These are phyloP conservation scores for Camelina neglecta DNA, from an alignment of 345 rosid species.

Conservation along the genomic window DNA sequence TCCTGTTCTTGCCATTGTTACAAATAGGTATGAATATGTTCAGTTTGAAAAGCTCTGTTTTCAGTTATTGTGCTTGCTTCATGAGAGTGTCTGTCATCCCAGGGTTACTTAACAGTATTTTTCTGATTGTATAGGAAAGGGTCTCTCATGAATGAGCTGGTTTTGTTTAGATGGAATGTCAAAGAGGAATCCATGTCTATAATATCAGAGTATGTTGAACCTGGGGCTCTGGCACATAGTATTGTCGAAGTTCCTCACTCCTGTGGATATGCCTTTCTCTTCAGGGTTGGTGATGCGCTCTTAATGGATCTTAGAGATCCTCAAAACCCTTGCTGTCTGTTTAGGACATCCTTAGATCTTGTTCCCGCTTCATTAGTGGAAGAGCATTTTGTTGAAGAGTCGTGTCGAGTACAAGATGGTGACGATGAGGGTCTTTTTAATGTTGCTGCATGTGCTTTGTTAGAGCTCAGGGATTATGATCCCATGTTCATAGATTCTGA, in stretches of 20 bases:
- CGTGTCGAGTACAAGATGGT: slow-evolving; percentile 72
- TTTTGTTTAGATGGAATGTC: slow-evolving; percentile 73
- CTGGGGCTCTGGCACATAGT: slow-evolving; percentile 79
- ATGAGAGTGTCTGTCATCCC: slow-evolving; percentile 36
- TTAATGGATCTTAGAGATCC: slow-evolving; percentile 97
- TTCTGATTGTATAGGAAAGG: slow-evolving; percentile 68
- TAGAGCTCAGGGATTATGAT: slow-evolving; percentile 91
- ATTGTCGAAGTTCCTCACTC: slow-evolving; percentile 88
- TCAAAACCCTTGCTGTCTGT: slow-evolving; percentile 68
- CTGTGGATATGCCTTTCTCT: slow-evolving; percentile 85
- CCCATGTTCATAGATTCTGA: slow-evolving; percentile 96
- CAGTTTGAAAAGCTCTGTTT: slow-evolving; percentile 41
- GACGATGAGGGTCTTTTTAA: slow-evolving; percentile 95
- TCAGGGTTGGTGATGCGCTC: slow-evolving; percentile 91
- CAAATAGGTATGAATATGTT: slow-evolving; percentile 74
- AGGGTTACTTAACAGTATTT: slow-evolving; percentile 40
- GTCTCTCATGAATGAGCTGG: slow-evolving; percentile 65
- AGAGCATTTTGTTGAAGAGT: slow-evolving; percentile 74
- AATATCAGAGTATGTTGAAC: slow-evolving; percentile 65
- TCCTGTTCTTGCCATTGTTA: slow-evolving; percentile 85
- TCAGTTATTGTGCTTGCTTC: slow-evolving; percentile 12
- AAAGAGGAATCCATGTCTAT: slow-evolving; percentile 57
- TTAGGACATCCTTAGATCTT: slow-evolving; percentile 69
- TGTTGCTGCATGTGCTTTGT: slow-evolving; percentile 94
- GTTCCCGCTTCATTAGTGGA: slow-evolving; percentile 70